Base-by-base conservation (phyloP, 331 rosid species). In the Quercus tomentella region DNA sequence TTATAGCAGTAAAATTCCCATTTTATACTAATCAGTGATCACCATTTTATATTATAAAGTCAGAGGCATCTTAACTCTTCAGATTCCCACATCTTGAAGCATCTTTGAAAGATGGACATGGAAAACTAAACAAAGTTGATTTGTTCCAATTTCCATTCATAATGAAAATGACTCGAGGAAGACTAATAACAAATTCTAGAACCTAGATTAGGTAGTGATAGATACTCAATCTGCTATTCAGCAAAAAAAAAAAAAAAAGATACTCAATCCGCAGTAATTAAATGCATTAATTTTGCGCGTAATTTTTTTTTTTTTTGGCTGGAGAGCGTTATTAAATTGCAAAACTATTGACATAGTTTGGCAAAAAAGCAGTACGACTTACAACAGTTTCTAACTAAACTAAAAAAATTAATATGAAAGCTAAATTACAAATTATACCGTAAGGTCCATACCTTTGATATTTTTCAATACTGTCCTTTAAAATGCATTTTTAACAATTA, bases 31-130 rank as follows among this genome's bases (percentile, higher is more conserved):
- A 41, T 41, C 49, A 41, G 3, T 41, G 45, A 63, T 74, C 79
- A 28, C 35, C 78, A 77, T 54, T 58, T 71, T 78, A 76, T 71
- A 54, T 72, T 70, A 52, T 72, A 74, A 60, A 54, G 55, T 43
- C 55, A 55, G 18, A 66, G 31, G 54, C 79, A 68, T 71, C 86
- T 61, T 78, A 8, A 61, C 85, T 75, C 86, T 61, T 81, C 3
- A 61, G 85, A 83, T 77, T 82, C 74, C 77, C 77, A 77, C 26
- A 49, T 81, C 75, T 17, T 35, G 56, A 70, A 57, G 79, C 84
- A 78, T 70, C 82, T 63, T 74, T 58, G 56, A 62, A 33, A 67
- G 67, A 81, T 65, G 33, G 58, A 10, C 45, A 33, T 45, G 10
- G 26, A 41, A 16, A 25, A 60, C 6, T 18, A 21, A 25, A 22